These are phyloP conservation scores for Quercus parvula DNA, from an alignment of 306 rosid genomes.

Conservation along the genomic window DNA sequence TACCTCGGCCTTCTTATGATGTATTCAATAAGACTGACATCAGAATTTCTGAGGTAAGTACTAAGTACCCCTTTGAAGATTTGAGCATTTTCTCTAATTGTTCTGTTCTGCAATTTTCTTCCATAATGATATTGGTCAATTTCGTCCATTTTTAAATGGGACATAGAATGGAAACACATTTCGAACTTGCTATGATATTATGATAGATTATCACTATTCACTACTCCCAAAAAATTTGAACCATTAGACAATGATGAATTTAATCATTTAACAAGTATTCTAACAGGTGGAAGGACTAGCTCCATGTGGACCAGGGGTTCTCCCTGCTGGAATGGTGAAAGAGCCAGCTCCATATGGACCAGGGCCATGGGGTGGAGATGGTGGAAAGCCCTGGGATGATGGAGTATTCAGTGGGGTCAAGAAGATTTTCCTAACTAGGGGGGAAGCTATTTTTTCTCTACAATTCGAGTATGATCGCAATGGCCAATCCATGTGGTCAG, in stretches of 20 bases:
- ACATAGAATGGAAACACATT: no score
- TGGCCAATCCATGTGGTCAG: slow-evolving; percentile 65
- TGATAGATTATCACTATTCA: no score
- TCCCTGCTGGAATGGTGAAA: no score
- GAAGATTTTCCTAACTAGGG: slow-evolving; percentile 69
- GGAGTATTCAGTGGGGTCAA: slow-evolving; percentile 57
- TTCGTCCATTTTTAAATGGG: no score
- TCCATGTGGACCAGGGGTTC: slow-evolving; percentile 71
- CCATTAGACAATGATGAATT: no score
- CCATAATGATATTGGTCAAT: no score
- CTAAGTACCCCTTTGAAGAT: slow-evolving; percentile 39
- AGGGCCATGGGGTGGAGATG: slow-evolving; percentile 70
- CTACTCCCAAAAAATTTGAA: no score
- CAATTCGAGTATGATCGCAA: slow-evolving; percentile 65
- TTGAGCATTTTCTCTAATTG: background rate
- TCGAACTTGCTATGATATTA: no score
- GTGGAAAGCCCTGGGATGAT: slow-evolving; percentile 65
- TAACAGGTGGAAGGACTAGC: slow-evolving; percentile 50
- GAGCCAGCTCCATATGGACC: slow-evolving; percentile 42
- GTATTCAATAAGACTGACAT: slow-evolving; percentile 17
- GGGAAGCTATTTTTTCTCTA: slow-evolving; percentile 65
- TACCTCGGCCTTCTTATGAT: slow-evolving; percentile 28
- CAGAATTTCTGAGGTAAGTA: slow-evolving; percentile 35
- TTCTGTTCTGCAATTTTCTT: no score
- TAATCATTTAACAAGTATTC: no score